Conservation (phyloP, 2,329 filamentous ascomycete species). For the Aspergillus alliaceus region DNA sequence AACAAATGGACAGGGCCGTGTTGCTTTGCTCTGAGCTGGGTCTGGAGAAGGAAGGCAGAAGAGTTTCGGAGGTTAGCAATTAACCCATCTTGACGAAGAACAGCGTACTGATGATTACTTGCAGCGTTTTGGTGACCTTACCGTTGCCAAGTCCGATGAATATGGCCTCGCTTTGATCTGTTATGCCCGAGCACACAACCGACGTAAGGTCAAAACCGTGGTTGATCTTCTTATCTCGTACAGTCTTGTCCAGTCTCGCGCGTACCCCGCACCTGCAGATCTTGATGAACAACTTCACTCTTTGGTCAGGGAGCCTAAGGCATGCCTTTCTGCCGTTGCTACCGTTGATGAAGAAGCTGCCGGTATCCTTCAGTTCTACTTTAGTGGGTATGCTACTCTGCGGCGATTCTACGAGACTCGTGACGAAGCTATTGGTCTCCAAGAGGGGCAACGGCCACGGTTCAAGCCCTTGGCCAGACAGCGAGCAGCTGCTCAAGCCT, state of each 20-base stretch:
- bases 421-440: conserved; percentile 59
- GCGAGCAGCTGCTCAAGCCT: conserved; percentile 68
- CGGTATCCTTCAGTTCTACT: conserved; percentile 76
- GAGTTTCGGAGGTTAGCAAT: conserved; percentile 72
- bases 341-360: conserved; percentile 78
- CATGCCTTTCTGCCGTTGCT: conserved; percentile 70
- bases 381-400: conserved; percentile 89
- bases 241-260: conserved; percentile 79
- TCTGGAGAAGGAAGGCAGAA: conserved; percentile 74
- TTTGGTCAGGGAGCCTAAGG: conserved; percentile 70
- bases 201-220: conserved; percentile 77
- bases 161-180: conserved; percentile 89
- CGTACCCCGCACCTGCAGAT: conserved; percentile 69
- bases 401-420: conserved; percentile 88
- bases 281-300: conserved; percentile 71
- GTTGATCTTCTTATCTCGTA: conserved; percentile 84
- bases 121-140: conserved; percentile 78
- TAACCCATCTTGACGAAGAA: background rate
- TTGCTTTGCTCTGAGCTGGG: conserved; percentile 74
- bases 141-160: conserved; percentile 69
- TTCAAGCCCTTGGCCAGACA: conserved; percentile 61
- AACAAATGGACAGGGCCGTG: conserved; percentile 79
- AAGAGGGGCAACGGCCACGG: conserved; percentile 41
- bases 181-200: conserved; percentile 80
- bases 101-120: conserved; percentile 18